Conservation (phyloP, 208 protist genomes). For the Polymyxa betae region DNA sequence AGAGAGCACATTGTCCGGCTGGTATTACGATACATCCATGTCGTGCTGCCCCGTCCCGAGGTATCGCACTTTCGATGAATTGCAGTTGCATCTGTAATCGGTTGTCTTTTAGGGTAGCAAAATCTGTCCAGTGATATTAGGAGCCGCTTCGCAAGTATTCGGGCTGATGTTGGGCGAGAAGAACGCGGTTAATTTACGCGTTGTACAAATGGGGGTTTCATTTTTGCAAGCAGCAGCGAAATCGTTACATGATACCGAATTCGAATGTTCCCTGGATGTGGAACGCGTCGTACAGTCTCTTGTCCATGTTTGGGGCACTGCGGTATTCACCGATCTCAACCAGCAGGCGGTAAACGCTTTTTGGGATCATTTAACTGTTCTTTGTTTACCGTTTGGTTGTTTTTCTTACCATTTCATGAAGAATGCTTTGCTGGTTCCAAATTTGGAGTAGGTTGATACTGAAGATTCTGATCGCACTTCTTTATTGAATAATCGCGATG, state of each 20-base stretch:
- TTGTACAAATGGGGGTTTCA: conserved; percentile 5
- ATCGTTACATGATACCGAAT: neutral
- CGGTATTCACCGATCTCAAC: neutral
- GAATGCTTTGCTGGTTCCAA: too few relatives aligned
- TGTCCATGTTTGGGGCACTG: conserved; percentile 36
- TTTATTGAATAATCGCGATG: conserved; percentile 9
- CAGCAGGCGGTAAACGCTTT: neutral
- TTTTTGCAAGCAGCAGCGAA: conserved; percentile 20
- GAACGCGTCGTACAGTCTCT: conserved; percentile 40
- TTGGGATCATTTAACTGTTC: conserved; percentile 18
- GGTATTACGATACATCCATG: conserved; percentile 1
- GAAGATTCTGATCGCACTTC: conserved; percentile 6
- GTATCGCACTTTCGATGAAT: neutral
- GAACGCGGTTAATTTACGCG: neutral
- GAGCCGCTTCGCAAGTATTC: conserved; percentile 43
- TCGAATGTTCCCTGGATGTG: conserved; percentile 16
- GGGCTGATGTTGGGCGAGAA: conserved; percentile 43
- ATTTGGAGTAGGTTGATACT: neutral
- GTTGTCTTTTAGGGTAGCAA: neutral
- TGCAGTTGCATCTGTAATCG: neutral
- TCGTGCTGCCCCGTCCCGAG: neutral
- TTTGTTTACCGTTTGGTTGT: too few relatives aligned
- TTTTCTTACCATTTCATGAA: too few relatives aligned
- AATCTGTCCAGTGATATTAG: conserved; percentile 18
- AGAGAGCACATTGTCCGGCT: conserved; percentile 7